phyloP scores from a whole-genome alignment of 202 grass and related monocot species.

The Musa balbisiana region DNA sequence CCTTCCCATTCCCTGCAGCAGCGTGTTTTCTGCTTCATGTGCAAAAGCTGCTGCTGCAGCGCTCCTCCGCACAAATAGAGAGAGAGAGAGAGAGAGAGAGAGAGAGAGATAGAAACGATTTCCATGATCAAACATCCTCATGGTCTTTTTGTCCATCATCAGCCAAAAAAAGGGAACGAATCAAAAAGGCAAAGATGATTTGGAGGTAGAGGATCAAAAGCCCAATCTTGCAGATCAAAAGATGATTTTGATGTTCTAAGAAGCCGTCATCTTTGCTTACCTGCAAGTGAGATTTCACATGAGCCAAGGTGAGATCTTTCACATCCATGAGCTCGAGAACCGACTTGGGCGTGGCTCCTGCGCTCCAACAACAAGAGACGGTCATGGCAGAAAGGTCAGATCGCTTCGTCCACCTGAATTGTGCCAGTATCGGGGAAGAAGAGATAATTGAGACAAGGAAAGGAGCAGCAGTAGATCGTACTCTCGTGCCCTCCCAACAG shows the following conservation, averaged over 20 bases:
- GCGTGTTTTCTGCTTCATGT: background rate
- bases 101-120: background rate
- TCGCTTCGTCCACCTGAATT: background rate
- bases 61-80: background rate
- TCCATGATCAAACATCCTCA: background rate
- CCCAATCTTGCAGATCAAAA: background rate
- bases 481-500: constrained; percentile 88
- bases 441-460: background rate
- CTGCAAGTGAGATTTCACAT: constrained; percentile 36
- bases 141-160: background rate
- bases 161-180: background rate
- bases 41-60: background rate
- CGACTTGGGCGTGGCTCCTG: constrained; percentile 28
- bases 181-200: no score
- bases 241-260: no score
- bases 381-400: background rate
- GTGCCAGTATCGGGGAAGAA: background rate
- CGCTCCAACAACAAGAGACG: background rate
- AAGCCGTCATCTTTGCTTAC: background rate
- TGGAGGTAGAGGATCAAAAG: background rate
- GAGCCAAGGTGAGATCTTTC: constrained; percentile 29
- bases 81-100: background rate
- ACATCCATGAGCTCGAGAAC: constrained; percentile 36
- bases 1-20: background rate
- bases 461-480: constrained; percentile 24